These are phyloP conservation scores for Pelargonium australe DNA, from an alignment of 441 rosid species.

Conservation along the genomic window DNA sequence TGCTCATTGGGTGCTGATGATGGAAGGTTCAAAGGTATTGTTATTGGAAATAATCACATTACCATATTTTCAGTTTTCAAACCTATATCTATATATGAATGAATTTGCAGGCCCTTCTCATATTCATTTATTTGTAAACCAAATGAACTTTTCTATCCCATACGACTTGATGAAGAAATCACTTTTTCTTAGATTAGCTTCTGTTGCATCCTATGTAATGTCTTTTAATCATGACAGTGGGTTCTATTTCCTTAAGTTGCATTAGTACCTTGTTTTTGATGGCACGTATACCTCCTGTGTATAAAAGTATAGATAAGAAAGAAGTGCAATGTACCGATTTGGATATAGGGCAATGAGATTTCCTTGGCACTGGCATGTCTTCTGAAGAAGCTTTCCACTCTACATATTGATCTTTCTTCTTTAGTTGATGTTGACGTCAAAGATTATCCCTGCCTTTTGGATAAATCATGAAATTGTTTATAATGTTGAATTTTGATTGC, in stretches of 20 bases:
- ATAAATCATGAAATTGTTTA: background rate
- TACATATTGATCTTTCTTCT: too few relatives aligned
- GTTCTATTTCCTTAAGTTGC: background rate
- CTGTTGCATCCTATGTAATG: background rate
- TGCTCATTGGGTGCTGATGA: conserved; percentile 76
- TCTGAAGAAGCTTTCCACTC: too few relatives aligned
- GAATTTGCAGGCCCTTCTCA: background rate
- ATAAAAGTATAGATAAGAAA: background rate
- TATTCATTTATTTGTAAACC: background rate
- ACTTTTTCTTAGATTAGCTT: background rate
- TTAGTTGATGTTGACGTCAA: too few relatives aligned
- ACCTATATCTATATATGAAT: background rate
- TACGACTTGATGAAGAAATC: background rate
- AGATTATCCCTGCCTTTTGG: too few relatives aligned
- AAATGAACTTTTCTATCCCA: background rate
- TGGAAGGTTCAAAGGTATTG: conserved; percentile 84
- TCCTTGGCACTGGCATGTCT: too few relatives aligned
- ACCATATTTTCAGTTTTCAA: background rate
- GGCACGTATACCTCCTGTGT: background rate
- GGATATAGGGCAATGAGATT: too few relatives aligned
- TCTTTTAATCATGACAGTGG: background rate
- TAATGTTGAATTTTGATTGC: too few relatives aligned
- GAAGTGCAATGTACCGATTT: too few relatives aligned
- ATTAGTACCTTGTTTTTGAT: background rate
- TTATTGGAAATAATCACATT: background rate